Conservation (phyloP, 1,284 basidiomycete species). For the Somion occarium region DNA sequence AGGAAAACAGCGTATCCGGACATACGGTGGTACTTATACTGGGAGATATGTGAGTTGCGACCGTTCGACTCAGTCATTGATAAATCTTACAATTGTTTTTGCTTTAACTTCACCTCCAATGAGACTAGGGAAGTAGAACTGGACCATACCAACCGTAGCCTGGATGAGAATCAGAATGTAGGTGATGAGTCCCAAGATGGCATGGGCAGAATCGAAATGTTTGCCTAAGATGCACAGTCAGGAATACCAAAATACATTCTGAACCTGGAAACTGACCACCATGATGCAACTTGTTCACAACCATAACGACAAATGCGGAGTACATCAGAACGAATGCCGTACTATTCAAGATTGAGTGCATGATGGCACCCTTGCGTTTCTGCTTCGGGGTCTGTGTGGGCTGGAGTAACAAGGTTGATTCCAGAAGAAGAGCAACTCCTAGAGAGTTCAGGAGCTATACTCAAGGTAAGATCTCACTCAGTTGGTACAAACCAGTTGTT, state of each 20-base stretch:
- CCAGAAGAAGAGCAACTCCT: constrained; percentile 5
- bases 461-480: background rate
- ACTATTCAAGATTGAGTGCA: constrained; percentile 7
- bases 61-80: too few species aligned
- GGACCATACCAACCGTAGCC: constrained; percentile 8
- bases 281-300: constrained; percentile 3
- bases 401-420: constrained; percentile 7
- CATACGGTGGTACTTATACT: constrained; percentile 11
- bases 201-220: constrained; percentile 8
- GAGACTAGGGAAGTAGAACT: constrained; percentile 7
- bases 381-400: constrained; percentile 4
- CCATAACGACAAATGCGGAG: constrained; percentile 4
- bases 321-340: constrained; percentile 7
- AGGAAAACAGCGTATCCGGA: constrained; percentile 7
- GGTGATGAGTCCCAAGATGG: constrained; percentile 5
- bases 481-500: too few species aligned
- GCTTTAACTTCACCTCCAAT: constrained; percentile 5
- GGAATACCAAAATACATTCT: background rate
- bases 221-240: background rate
- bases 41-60: background rate
- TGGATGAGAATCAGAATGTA: constrained; percentile 7
- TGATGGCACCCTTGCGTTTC: constrained; percentile 7
- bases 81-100: constrained; percentile 6
- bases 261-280: background rate
- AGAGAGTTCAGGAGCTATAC: constrained; percentile 5